Percentiles rank a stretch among this genome's conserved stretches.
These are phyloP conservation scores for Penicillium nucicola DNA, from an alignment of 495 filamentous ascomycete genomes.

Conservation along the genomic window DNA sequence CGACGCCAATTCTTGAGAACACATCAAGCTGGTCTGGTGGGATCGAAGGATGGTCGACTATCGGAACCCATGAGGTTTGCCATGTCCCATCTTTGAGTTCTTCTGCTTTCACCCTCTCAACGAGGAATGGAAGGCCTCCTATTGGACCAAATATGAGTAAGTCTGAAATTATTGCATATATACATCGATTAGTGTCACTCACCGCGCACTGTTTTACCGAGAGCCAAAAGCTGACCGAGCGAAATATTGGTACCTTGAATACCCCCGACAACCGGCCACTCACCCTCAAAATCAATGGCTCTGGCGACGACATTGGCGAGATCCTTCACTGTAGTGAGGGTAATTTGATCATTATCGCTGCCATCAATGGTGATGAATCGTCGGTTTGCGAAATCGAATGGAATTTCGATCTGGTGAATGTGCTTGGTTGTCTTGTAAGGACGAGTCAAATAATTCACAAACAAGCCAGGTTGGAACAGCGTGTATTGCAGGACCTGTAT, in stretches of 20 bases:
- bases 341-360: conserved; percentile 38
- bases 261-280: conserved; percentile 55
- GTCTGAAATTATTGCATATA: neutral
- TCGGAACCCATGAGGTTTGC: conserved; percentile 43
- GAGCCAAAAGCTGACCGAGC: conserved; percentile 36
- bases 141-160: neutral
- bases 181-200: conserved; percentile 5
- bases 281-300: conserved; percentile 53
- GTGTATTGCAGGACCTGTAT: conserved; percentile 55
- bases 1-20: conserved; percentile 27
- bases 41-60: conserved; percentile 42
- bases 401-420: conserved; percentile 35
- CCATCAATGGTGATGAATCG: conserved; percentile 49
- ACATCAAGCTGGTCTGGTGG: conserved; percentile 33
- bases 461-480: conserved; percentile 55
- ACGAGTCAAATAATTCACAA: conserved; percentile 50
- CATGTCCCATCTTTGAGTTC: conserved; percentile 45
- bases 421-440: conserved; percentile 50
- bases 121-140: conserved; percentile 34
- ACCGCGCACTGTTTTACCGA: conserved; percentile 53
- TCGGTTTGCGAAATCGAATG: conserved; percentile 47
- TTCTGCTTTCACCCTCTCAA: conserved; percentile 41
- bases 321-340: conserved; percentile 46
- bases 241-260: conserved; percentile 46
- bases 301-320: conserved; percentile 41